Evolutionary conservation across 2,329 filamentous ascomycete genomes (phyloP), one percentile per base, ranked within the genome.

Genomic region (Aspergillus aculeatinus): DNA sequence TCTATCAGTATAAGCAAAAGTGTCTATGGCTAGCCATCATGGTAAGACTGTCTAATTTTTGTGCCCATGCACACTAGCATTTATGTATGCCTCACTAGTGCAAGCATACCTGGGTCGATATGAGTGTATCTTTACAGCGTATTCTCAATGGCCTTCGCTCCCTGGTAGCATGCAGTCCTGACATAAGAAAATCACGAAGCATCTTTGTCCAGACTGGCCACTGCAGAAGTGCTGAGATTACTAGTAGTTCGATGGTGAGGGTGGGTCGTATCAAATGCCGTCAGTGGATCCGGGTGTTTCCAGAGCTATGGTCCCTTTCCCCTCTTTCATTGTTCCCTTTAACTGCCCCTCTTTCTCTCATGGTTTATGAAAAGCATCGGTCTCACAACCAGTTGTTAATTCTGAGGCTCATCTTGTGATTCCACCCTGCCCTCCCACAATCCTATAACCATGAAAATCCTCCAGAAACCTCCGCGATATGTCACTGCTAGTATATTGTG

Each of bases 401-500:
- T 0, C n/a, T 19, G 39, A 6, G 7, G 14, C 39, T 19, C 39
- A n/a, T 19, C 3, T 16, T n/a, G 39, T 5, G 39, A 16, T 19
- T 19, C 9, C 16, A 19, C 1, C 2, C 16, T 44, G 16, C 39
- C 9, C 16, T 7, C n/a, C 12, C 5, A 10, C 16, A n/a, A 16
- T 14, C 5, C 16, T 44, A n/a, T 4, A 44, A 52, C 29, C 5
- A 63, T 63, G 62, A 31, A 44, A 16, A 42, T 59, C 25, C 39
- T 58, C 16, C 57, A 35, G 9, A 63, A 48, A 51, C 61, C 60
- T 21, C 65, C 65, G 10, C 48, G 63, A 58, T 67, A 66, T 63
- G 61, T 67, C 50, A 27, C 60, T 19, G 53, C 63, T 16, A 66
- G 65, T 51, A 61, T 63, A 35, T 35, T 67, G 21, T 67, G 65